Evolutionary conservation across 495 filamentous ascomycete species (phyloP).

Genomic region (Podospora sp.): DNA sequence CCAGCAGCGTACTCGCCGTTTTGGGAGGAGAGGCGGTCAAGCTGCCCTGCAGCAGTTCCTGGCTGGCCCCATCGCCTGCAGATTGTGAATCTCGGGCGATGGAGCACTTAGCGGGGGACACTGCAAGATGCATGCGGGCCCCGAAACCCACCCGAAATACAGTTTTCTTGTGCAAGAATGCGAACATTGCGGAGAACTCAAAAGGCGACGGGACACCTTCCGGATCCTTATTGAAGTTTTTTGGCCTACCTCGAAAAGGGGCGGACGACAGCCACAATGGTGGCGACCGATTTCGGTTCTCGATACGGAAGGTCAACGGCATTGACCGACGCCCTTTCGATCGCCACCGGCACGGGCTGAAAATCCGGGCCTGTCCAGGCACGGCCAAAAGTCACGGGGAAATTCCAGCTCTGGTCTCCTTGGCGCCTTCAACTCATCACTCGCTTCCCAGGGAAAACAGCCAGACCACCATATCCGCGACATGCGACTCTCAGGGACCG

Average conservation of each 20-base stretch:
- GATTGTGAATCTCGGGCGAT: slow-evolving; percentile 3
- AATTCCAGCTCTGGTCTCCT: background rate
- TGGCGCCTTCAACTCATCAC: slow-evolving; percentile 9
- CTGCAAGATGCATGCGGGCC: background rate
- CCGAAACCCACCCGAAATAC: background rate
- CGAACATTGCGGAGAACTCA: background rate
- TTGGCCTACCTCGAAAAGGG: background rate
- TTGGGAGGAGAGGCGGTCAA: slow-evolving; percentile 4
- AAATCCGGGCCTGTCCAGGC: slow-evolving; percentile 14
- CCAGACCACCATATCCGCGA: slow-evolving; percentile 7
- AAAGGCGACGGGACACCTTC: background rate
- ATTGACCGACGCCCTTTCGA: slow-evolving; percentile 15
- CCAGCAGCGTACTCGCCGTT: slow-evolving; percentile 5
- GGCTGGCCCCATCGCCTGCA: slow-evolving; percentile 1
- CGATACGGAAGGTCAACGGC: slow-evolving; percentile 10
- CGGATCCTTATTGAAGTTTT: background rate
- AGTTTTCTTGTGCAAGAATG: background rate
- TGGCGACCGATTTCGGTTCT: slow-evolving; percentile 4
- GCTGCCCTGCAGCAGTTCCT: slow-evolving; percentile 7
- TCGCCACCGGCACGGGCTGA: slow-evolving; percentile 10
- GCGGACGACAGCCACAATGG: background rate
- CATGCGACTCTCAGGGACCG: background rate
- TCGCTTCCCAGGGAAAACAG: background rate
- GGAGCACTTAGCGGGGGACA: background rate
- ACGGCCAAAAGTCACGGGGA: background rate